These are phyloP conservation scores for Bolboschoenus planiculmis DNA, from an alignment of 176 grass and related monocot species.

Conservation along the genomic window DNA sequence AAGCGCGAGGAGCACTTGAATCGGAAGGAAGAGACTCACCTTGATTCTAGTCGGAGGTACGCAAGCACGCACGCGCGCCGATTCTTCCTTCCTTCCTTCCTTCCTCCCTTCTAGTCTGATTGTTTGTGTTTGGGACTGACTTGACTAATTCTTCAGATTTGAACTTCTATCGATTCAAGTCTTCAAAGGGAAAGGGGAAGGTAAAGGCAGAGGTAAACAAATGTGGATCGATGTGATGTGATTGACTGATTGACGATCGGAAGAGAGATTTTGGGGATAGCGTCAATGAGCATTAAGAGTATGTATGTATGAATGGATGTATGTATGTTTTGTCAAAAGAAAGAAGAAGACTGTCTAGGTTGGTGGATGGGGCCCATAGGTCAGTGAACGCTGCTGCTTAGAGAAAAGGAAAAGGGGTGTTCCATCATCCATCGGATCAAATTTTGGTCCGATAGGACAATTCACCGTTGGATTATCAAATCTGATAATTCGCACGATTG, in stretches of 20 bases:
- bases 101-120: no score
- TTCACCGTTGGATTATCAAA: no score
- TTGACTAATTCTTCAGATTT: not conserved
- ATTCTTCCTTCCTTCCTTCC: not conserved
- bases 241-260: conserved; percentile 4
- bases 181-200: not conserved
- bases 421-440: no score
- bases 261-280: not conserved
- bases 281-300: no score
- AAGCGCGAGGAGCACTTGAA: not conserved
- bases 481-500: no score
- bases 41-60: not conserved
- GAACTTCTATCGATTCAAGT: not conserved
- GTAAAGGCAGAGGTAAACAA: no score
- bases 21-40: not conserved
- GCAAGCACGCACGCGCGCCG: no score
- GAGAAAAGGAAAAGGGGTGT: no score
- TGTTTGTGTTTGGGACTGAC: not conserved
- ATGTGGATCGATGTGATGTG: not conserved
- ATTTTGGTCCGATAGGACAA: no score
- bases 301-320: no score
- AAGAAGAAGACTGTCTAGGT: not conserved
- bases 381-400: no score
- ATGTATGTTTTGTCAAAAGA: not conserved
- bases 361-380: not conserved